Conservation (phyloP, 495 filamentous ascomycete genomes). For the Cairneyella variabilis region DNA sequence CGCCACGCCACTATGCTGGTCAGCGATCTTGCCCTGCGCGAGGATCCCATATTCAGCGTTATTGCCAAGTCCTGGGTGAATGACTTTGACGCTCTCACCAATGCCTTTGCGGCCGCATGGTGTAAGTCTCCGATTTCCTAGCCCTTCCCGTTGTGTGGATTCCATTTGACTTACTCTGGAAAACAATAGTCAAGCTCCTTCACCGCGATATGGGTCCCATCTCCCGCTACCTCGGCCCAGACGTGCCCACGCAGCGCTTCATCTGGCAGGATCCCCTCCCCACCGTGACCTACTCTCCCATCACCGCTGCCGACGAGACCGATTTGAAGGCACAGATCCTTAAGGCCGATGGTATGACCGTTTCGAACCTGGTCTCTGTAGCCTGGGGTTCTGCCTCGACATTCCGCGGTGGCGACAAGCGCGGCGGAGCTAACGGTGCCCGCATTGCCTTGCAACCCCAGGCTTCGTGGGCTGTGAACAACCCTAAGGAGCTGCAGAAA, state of each 20-base stretch:
- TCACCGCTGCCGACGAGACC: constrained; percentile 9
- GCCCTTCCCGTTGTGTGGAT: background rate
- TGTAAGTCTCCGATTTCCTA: constrained; percentile 17
- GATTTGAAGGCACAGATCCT: constrained; percentile 14
- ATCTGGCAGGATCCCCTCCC: constrained; percentile 19
- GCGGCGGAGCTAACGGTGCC: constrained; percentile 16
- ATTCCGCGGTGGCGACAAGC: constrained; percentile 18
- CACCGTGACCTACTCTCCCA: background rate
- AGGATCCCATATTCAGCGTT: constrained; percentile 11
- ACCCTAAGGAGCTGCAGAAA: constrained; percentile 11
- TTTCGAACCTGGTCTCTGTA: constrained; percentile 11
- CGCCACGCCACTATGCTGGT: constrained; percentile 20
- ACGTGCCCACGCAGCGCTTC: constrained; percentile 14
- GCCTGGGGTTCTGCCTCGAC: constrained; percentile 18
- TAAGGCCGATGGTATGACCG: constrained; percentile 5
- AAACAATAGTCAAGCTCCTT: constrained; percentile 17
- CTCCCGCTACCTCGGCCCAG: constrained; percentile 18
- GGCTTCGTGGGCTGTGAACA: constrained; percentile 14
- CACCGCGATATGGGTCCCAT: constrained; percentile 23
- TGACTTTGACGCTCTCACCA: constrained; percentile 15
- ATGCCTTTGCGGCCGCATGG: constrained; percentile 20
- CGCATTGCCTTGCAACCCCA: constrained; percentile 18
- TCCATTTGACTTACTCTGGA: constrained; percentile 5
- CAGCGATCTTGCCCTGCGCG: constrained; percentile 18
- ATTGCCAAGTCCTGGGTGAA: constrained; percentile 16